Evolutionary conservation across 352 stramenopile species (phyloP).

Genomic region (Albugo candida): DNA sequence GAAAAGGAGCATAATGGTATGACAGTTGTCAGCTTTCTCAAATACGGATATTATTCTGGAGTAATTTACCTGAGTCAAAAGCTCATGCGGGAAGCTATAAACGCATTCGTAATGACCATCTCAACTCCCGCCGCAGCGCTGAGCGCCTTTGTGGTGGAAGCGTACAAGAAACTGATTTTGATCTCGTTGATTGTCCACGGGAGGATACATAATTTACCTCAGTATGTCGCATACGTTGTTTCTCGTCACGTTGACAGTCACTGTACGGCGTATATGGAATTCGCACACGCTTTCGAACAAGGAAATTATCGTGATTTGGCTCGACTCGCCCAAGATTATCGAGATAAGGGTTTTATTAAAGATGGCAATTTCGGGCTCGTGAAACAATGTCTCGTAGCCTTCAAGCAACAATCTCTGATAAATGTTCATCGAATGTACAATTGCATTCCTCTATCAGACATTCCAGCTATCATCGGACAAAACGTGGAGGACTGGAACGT

Average conservation of each 20-base stretch:
- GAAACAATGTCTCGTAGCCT: constrained; percentile 45
- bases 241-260: constrained; percentile 46
- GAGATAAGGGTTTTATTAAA: constrained; percentile 24
- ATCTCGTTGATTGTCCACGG: constrained; percentile 38
- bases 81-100: constrained; percentile 45
- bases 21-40: constrained; percentile 38
- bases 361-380: constrained; percentile 60
- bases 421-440: constrained; percentile 62
- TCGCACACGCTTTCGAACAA: constrained; percentile 23
- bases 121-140: constrained; percentile 48
- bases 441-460: constrained; percentile 43
- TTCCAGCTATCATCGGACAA: constrained; percentile 8
- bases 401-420: constrained; percentile 51
- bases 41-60: constrained; percentile 73
- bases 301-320: no score
- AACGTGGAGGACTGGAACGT: constrained; percentile 16
- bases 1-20: constrained; percentile 34
- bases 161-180: constrained; percentile 68
- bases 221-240: constrained; percentile 66
- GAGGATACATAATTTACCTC: constrained; percentile 32
- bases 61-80: constrained; percentile 57
- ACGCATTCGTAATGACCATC: constrained; percentile 52
- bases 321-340: no score
- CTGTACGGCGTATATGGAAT: constrained; percentile 32
- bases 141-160: constrained; percentile 61